These are phyloP conservation scores for Suhomyces ambrosiae DNA, from an alignment of 1,139 yeast species.

Conservation along the genomic window DNA sequence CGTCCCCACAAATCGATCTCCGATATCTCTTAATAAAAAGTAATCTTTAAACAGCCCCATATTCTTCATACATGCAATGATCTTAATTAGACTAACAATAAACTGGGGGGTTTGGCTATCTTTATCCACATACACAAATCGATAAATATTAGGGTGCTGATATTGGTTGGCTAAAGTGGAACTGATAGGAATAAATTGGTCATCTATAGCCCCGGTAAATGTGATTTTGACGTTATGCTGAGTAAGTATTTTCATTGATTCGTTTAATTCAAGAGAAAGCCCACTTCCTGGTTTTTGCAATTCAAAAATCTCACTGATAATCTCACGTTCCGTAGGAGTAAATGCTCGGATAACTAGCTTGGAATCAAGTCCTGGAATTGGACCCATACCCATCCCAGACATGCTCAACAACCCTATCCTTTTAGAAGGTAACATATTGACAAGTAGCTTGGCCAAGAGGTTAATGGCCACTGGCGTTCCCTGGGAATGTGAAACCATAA, in stretches of 20 bases:
- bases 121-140: slow-evolving; percentile 38
- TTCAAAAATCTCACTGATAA: slow-evolving; percentile 51
- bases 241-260: slow-evolving; percentile 37
- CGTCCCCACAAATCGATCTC: slow-evolving; percentile 33
- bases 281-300: slow-evolving; percentile 41
- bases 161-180: slow-evolving; percentile 48
- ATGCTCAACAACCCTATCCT: slow-evolving; percentile 41
- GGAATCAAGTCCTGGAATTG: slow-evolving; percentile 45
- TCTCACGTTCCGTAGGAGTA: slow-evolving; percentile 48
- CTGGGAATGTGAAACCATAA: slow-evolving; percentile 47
- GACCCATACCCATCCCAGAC: slow-evolving; percentile 50
- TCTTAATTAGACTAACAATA: slow-evolving; percentile 33
- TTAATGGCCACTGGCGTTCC: slow-evolving; percentile 50
- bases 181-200: slow-evolving; percentile 47
- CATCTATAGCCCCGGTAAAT: slow-evolving; percentile 48
- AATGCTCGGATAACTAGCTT: slow-evolving; percentile 51
- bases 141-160: slow-evolving; percentile 56
- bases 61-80: slow-evolving; percentile 39
- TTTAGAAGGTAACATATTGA: slow-evolving; percentile 14
- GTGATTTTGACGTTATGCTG: slow-evolving; percentile 50
- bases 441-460: slow-evolving; percentile 38
- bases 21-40: slow-evolving; percentile 33
- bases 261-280: slow-evolving; percentile 32
- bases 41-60: slow-evolving; percentile 39
- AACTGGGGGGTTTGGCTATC: slow-evolving; percentile 32